Evolutionary conservation across 1,139 yeast genomes (phyloP), one percentile per base, ranked within the genome.

Genomic region (Nakaseomyces uthaithaninus): DNA sequence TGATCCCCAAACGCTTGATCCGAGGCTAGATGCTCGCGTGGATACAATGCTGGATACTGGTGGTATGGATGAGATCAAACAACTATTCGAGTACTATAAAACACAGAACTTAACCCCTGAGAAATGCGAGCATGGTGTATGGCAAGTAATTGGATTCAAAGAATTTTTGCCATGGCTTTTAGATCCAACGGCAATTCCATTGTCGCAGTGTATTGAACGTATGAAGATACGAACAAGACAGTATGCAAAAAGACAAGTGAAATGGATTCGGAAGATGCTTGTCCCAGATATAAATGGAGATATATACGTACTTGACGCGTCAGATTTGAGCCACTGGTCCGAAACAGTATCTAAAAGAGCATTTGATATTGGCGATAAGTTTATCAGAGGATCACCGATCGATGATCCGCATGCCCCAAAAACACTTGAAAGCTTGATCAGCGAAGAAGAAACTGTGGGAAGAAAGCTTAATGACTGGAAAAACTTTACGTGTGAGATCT

Each of bases 121-220:
- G 18, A 76, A 74, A 41, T 64, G 77, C 42, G 80, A 84, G 39
- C 66, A 74, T 41, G 97, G 98, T 1, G 73, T 91, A 0, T 89
- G 87, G 86, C 98, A 91, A 62, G 95, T 86, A 1, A 87, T 91
- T 53, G 99, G 99, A 1, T 91, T 86, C 60, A 85, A 86, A 55
- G 97, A 91, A 59, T 89, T 91, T 56, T 59, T 87, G 28, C 94
- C 95, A 0, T 89, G 87, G 81, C 60, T 91, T 4, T 52, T 63
- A 24, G 54, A 55, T 0, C 43, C 46, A 0, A 55, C 59, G 9
- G 23, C 37, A 3, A 15, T 48, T 18, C 37, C 62, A 3, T 68
- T 77, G 42, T 53, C 54, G 1, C 62, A 64, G 5, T 78, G 93
- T 7, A 65, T 82, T 2, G 82, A 77, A 12, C 66, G 75, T 23